A percentile compares a stretch with the other conserved stretches of the same genome.
phyloP scores from a whole-genome alignment of 352 stramenopile genomes.

The Globisporangium uncinulatum region DNA sequence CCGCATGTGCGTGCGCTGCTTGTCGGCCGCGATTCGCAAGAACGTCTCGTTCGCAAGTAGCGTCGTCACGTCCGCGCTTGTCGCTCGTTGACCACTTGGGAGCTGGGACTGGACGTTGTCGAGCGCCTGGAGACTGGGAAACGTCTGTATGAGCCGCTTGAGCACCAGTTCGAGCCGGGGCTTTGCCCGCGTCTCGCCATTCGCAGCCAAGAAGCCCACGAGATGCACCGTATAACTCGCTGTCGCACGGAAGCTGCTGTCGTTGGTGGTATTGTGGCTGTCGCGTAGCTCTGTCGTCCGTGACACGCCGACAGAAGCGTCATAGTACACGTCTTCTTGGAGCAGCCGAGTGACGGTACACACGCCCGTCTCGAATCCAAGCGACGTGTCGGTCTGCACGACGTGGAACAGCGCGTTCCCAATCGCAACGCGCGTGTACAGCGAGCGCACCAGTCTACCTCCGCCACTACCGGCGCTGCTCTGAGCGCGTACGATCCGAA shows the following conservation, averaged over 20 bases:
- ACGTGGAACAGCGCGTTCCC: constrained; percentile 34
- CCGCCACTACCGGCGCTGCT: constrained; percentile 14
- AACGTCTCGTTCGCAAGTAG: constrained; percentile 8
- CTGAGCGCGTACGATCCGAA: constrained; percentile 33
- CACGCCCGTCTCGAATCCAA: constrained; percentile 28
- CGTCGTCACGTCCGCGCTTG: not conserved
- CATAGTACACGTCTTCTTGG: constrained; percentile 47
- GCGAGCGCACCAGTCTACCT: constrained; percentile 28
- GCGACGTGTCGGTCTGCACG: constrained; percentile 14
- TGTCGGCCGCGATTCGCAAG: constrained; percentile 17
- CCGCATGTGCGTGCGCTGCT: constrained; percentile 46
- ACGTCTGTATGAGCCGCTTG: constrained; percentile 21
- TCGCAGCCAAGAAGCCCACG: constrained; percentile 22
- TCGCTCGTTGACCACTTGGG: not conserved
- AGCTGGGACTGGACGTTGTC: constrained; percentile 1
- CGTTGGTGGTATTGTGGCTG: not conserved
- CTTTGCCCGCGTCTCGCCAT: constrained; percentile 16
- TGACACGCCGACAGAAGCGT: constrained; percentile 5
- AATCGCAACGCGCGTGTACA: constrained; percentile 50
- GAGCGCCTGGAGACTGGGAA: constrained; percentile 19
- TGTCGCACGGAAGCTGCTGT: constrained; percentile 26
- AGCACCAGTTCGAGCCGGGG: constrained; percentile 27
- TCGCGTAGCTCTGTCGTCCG: not conserved
- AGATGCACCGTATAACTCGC: constrained; percentile 27
- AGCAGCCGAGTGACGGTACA: constrained; percentile 35